Percentiles rank a stretch among this genome's conserved stretches.
Conservation (phyloP, 306 rosid species). For the Psophocarpus tetragonolobus region DNA sequence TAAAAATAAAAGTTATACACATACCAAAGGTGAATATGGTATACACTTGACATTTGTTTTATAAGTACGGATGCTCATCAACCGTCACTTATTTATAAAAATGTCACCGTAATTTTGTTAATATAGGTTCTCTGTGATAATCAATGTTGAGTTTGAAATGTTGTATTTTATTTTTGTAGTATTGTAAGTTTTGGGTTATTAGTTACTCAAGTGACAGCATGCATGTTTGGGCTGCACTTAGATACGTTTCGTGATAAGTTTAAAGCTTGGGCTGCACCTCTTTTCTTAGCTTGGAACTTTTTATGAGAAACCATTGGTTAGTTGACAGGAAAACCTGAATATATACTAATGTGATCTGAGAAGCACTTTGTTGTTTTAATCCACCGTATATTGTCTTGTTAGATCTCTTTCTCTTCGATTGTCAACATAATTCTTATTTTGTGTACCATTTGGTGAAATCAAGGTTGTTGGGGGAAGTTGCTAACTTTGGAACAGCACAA, state of each 20-base stretch:
- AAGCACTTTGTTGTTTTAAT: neutral
- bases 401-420: conserved; percentile 6
- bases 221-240: conserved; percentile 98
- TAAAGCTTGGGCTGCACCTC: too few species aligned
- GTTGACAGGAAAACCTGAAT: neutral
- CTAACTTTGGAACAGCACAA: conserved; percentile 96
- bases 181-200: conserved; percentile 96
- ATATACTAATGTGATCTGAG: conserved; percentile 14
- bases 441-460: conserved; percentile 24
- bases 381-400: conserved; percentile 8
- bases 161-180: too few species aligned
- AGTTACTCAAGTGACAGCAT: conserved; percentile 92
- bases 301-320: neutral
- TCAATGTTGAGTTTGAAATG: too few species aligned
- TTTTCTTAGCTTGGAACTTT: conserved; percentile 4
- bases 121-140: too few species aligned
- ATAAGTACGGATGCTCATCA: too few species aligned
- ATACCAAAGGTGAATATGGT: too few species aligned
- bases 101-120: too few species aligned
- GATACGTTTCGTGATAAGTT: conserved; percentile 90
- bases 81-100: too few species aligned
- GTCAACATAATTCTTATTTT: conserved; percentile 23
- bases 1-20: too few species aligned
- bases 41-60: too few species aligned
- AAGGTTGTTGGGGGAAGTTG: conserved; percentile 99